Evolutionary conservation across 768 basidiomycete species (phyloP).

Genomic region (Gloeopeniophorella convolvens): DNA sequence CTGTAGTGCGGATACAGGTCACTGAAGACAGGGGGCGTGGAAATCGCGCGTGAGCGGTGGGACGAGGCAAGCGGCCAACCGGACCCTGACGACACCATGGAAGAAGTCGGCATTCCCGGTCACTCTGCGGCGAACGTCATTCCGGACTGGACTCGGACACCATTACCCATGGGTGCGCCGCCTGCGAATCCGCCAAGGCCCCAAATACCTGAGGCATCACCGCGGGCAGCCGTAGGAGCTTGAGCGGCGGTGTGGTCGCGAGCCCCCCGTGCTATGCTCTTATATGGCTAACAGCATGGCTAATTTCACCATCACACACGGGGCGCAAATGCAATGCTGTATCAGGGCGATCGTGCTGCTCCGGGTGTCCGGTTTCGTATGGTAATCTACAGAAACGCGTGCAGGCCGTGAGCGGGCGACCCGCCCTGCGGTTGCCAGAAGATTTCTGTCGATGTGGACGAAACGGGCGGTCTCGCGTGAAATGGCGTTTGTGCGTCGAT

Average conservation of each 20-base stretch:
- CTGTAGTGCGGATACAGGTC: slow-evolving; percentile 40
- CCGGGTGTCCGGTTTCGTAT: too few species aligned
- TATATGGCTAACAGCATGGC: neutral
- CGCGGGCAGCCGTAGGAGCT: slow-evolving; percentile 31
- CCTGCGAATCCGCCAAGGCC: slow-evolving; percentile 32
- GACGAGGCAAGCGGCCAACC: slow-evolving; percentile 54
- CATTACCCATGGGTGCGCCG: slow-evolving; percentile 60
- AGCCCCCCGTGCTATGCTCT: neutral
- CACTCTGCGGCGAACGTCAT: slow-evolving; percentile 37
- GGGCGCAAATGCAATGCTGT: slow-evolving; percentile 1
- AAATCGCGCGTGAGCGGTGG: slow-evolving; percentile 80
- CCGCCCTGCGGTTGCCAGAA: neutral
- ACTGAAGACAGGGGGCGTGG: slow-evolving; percentile 80
- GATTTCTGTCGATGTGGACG: neutral
- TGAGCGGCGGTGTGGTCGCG: slow-evolving; percentile 19
- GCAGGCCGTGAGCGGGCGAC: neutral
- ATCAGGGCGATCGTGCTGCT: neutral
- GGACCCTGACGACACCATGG: slow-evolving; percentile 33
- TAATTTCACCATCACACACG: slow-evolving; percentile 2
- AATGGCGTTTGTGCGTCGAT: slow-evolving; percentile 3
- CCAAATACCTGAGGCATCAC: slow-evolving; percentile 17
- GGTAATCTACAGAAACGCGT: too few species aligned
- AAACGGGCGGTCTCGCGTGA: slow-evolving; percentile 3
- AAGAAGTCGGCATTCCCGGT: slow-evolving; percentile 24
- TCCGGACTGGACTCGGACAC: slow-evolving; percentile 77